Evolutionary conservation across 371 early-diverging fungal species (phyloP).

Genomic region (Haplosporangium sp.): DNA sequence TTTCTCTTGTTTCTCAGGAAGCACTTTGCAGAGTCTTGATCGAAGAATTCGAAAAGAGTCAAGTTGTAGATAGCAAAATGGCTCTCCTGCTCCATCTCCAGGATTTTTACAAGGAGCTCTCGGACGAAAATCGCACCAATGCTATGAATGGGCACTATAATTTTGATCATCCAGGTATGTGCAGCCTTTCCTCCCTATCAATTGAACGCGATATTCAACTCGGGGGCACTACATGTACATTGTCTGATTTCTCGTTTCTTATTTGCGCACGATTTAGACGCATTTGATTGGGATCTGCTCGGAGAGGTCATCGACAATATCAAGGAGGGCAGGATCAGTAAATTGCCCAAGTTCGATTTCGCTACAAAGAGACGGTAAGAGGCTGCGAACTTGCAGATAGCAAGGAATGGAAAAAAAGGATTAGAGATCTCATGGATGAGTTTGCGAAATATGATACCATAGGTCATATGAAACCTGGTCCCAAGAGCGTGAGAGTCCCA

Average conservation of each 20-base stretch:
- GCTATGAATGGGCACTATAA: slow-evolving; percentile 62
- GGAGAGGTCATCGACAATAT: slow-evolving; percentile 31
- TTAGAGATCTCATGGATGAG: neutral
- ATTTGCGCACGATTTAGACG: slow-evolving; percentile 14
- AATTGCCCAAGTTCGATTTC: slow-evolving; percentile 45
- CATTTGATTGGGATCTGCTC: slow-evolving; percentile 50
- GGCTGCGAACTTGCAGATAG: neutral
- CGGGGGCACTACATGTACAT: neutral
- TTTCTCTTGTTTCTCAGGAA: slow-evolving; percentile 22
- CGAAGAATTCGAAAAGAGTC: slow-evolving; percentile 40
- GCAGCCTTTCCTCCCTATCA: neutral
- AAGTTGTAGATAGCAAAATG: slow-evolving; percentile 43
- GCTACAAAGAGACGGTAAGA: slow-evolving; percentile 42
- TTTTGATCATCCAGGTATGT: slow-evolving; percentile 70
- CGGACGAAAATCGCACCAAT: slow-evolving; percentile 57
- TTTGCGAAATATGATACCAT: neutral
- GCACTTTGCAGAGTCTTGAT: slow-evolving; percentile 41
- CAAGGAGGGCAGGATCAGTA: slow-evolving; percentile 30
- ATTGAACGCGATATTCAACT: too few species aligned
- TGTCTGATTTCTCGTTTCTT: neutral
- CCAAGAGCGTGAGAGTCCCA: slow-evolving; percentile 59
- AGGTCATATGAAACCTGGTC: slow-evolving; percentile 38
- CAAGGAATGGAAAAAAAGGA: neutral
- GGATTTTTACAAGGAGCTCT: slow-evolving; percentile 66
- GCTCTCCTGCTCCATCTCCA: slow-evolving; percentile 60